Percentiles rank a stretch among this genome's conserved stretches.
Evolutionary conservation across 257 asterid species (phyloP).

Genomic region (Vinca minor): DNA sequence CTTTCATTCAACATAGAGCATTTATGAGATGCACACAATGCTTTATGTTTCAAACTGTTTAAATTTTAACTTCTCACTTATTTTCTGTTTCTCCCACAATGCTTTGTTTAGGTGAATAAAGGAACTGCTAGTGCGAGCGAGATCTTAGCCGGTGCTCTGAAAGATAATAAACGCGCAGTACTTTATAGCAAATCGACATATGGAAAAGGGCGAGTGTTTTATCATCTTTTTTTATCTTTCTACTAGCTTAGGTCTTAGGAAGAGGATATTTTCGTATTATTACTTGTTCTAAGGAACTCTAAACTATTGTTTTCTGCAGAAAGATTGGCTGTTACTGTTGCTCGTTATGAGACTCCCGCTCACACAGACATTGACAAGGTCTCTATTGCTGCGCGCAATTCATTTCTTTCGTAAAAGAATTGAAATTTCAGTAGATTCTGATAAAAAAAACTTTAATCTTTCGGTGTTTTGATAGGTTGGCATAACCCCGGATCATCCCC

Average conservation of each 20-base stretch:
- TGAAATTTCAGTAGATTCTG: not conserved
- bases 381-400: constrained; percentile 12
- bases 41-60: not conserved
- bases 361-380: constrained; percentile 95
- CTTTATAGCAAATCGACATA: constrained; percentile 84
- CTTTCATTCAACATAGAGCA: no score
- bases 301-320: constrained; percentile 30
- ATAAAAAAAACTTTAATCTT: not conserved
- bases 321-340: constrained; percentile 91
- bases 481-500: constrained; percentile 68
- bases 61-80: not conserved
- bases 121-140: constrained; percentile 99
- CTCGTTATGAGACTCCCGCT: constrained; percentile 94
- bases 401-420: not conserved
- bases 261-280: not conserved
- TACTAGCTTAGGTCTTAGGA: not conserved
- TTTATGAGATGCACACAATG: no score
- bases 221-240: not conserved
- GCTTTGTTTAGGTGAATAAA: constrained; percentile 60
- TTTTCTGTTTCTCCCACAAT: not conserved
- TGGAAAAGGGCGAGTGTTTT: constrained; percentile 72
- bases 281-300: not conserved
- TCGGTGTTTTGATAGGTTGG: constrained; percentile 54
- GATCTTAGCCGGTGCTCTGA: constrained; percentile 90
- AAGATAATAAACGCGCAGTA: constrained; percentile 89